Conservation (phyloP, 2,329 filamentous ascomycete genomes). For the Didymellaceae sp. region DNA sequence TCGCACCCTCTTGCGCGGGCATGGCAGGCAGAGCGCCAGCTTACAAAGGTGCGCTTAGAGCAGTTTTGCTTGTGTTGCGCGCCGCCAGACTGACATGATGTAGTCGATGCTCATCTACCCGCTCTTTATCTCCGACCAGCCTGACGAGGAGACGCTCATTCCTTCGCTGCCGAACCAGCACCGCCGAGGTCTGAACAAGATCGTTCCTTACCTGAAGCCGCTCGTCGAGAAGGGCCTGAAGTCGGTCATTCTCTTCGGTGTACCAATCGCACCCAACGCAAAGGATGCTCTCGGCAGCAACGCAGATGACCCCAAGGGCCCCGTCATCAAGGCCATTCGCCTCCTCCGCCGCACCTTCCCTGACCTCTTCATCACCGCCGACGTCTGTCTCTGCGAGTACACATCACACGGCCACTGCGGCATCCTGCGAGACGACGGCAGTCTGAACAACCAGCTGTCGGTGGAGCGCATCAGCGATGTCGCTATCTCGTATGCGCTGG, state of each 20-base stretch:
- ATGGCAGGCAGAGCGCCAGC: constrained; percentile 61
- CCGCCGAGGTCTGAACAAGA: constrained; percentile 84
- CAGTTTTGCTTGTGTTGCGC: neutral
- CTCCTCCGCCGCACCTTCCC: constrained; percentile 86
- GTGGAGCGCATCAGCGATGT: constrained; percentile 96
- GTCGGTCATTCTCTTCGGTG: constrained; percentile 95
- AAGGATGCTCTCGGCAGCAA: constrained; percentile 93
- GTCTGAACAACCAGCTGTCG: constrained; percentile 89
- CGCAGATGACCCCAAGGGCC: constrained; percentile 90
- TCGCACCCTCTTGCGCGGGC: constrained; percentile 58
- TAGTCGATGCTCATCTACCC: constrained; percentile 99
- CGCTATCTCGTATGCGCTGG: constrained; percentile 95
- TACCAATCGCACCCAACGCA: constrained; percentile 77
- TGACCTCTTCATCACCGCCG: constrained; percentile 85
- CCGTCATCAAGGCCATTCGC: constrained; percentile 86
- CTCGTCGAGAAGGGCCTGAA: constrained; percentile 88
- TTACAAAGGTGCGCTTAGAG: constrained; percentile 54
- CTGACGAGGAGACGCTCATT: constrained; percentile 89
- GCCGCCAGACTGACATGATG: constrained; percentile 28
- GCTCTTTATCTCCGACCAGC: constrained; percentile 92
- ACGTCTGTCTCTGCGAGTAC: constrained; percentile 98
- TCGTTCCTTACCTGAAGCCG: constrained; percentile 83
- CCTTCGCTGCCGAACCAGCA: constrained; percentile 89
- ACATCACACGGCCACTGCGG: constrained; percentile 98
- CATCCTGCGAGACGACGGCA: constrained; percentile 90